These are phyloP conservation scores for Elaeagnus macrophylla DNA, from an alignment of 306 rosid genomes.

Conservation along the genomic window DNA sequence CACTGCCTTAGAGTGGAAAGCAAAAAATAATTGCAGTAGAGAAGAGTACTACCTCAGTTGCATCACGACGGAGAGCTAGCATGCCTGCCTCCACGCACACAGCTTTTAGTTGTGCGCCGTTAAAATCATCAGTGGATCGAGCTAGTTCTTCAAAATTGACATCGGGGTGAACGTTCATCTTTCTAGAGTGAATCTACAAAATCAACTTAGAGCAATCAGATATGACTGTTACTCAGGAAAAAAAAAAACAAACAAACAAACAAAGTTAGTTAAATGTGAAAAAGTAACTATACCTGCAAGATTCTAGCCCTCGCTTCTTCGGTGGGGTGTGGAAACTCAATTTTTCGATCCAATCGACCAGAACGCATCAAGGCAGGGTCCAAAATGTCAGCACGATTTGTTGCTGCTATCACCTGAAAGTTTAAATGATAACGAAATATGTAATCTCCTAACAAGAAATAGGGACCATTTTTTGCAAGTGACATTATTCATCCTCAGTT, in stretches of 20 bases:
- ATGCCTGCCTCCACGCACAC: slow-evolving; percentile 98
- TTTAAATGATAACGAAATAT: slow-evolving; percentile 1
- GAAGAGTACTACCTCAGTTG: slow-evolving; percentile 64
- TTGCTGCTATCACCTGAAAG: slow-evolving; percentile 89
- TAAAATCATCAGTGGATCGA: slow-evolving; percentile 90
- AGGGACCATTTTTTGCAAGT: not conserved
- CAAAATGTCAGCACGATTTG: slow-evolving; percentile 94
- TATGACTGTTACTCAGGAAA: not conserved
- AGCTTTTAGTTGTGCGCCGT: slow-evolving; percentile 91
- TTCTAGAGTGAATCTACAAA: slow-evolving; percentile 79
- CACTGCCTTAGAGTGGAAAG: not conserved
- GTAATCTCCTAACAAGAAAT: not conserved
- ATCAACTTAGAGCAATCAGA: too few relatives aligned
- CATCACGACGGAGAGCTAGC: slow-evolving; percentile 97
- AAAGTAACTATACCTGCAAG: slow-evolving; percentile 51
- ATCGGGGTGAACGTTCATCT: slow-evolving; percentile 90
- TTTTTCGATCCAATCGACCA: slow-evolving; percentile 94
- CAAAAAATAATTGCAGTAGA: not conserved
- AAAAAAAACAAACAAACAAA: not conserved
- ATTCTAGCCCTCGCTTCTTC: slow-evolving; percentile 96
- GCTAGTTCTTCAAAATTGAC: slow-evolving; percentile 94
- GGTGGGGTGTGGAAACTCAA: slow-evolving; percentile 94
- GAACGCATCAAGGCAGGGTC: slow-evolving; percentile 99
- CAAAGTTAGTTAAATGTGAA: not conserved
- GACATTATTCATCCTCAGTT: not conserved